A percentile compares a stretch with the other conserved stretches of the same genome.
phyloP scores from a whole-genome alignment of 2,329 filamentous ascomycete species.

The Fusarium solani-melongenae region DNA sequence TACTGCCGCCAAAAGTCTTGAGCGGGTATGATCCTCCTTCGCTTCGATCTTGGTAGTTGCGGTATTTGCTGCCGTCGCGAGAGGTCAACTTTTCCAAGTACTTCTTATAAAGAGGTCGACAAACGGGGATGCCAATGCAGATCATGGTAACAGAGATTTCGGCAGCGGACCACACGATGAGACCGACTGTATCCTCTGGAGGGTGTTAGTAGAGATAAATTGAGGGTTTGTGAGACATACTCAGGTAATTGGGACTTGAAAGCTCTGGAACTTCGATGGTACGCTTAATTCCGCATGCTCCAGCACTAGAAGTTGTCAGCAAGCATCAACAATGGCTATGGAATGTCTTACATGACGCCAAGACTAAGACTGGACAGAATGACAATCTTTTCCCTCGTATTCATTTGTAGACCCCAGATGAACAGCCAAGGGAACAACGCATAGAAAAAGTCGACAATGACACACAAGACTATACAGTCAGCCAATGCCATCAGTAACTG shows the following conservation, averaged over 20 bases:
- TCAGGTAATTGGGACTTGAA: constrained; percentile 37
- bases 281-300: constrained; percentile 44
- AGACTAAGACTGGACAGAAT: constrained; percentile 56
- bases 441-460: constrained; percentile 53
- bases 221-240: not conserved
- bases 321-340: fast-evolving
- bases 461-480: constrained; percentile 32
- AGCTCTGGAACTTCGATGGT: constrained; percentile 45
- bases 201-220: not conserved
- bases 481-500: fast-evolving
- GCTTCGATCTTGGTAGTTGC: constrained; percentile 23
- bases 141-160: constrained; percentile 54
- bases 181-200: constrained; percentile 48
- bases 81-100: constrained; percentile 35
- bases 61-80: constrained; percentile 37
- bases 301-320: constrained; percentile 33
- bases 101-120: constrained; percentile 50
- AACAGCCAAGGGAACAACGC: constrained; percentile 57
- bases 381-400: constrained; percentile 57
- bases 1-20: constrained; percentile 30
- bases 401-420: constrained; percentile 58
- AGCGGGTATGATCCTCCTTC: constrained; percentile 23
- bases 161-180: constrained; percentile 53
- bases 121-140: constrained; percentile 54
- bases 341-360: constrained; percentile 50